Evolutionary conservation across 1,284 basidiomycete species (phyloP).

Genomic region (Naganishia sp.): DNA sequence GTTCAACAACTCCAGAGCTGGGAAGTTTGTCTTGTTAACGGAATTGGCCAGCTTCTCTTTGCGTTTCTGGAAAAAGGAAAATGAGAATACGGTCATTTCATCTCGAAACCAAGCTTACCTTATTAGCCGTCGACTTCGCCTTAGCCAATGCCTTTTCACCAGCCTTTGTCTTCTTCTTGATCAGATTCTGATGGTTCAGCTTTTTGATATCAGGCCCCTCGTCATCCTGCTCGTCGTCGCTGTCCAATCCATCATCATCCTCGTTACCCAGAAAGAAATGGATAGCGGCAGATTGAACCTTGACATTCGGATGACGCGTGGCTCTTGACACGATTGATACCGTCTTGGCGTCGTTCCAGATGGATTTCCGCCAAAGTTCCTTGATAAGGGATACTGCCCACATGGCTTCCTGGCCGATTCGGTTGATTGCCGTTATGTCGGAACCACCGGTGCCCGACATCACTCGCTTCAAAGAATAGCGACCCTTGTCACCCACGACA

Average conservation of each 20-base stretch:
- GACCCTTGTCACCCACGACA: conserved; percentile 77
- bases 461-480: conserved; percentile 56
- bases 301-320: conserved; percentile 89
- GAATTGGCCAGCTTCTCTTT: conserved; percentile 58
- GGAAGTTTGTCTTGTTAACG: conserved; percentile 70
- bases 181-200: conserved; percentile 76
- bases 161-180: conserved; percentile 85
- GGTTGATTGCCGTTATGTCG: conserved; percentile 44
- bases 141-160: conserved; percentile 63
- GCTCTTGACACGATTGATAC: conserved; percentile 90
- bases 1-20: conserved; percentile 87
- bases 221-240: conserved; percentile 73
- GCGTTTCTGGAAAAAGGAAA: conserved; percentile 59
- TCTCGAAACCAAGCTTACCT: conserved; percentile 55
- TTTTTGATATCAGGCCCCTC: conserved; percentile 67
- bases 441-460: conserved; percentile 39
- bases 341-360: conserved; percentile 92
- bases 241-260: conserved; percentile 65
- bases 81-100: background rate
- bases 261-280: conserved; percentile 94
- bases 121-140: conserved; percentile 63
- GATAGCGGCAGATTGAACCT: conserved; percentile 93
- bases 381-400: conserved; percentile 96
- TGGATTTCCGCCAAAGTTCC: conserved; percentile 90
- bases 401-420: conserved; percentile 81